phyloP scores from a whole-genome alignment of 257 asterid genomes.

The Gynochthodes officinalis region DNA sequence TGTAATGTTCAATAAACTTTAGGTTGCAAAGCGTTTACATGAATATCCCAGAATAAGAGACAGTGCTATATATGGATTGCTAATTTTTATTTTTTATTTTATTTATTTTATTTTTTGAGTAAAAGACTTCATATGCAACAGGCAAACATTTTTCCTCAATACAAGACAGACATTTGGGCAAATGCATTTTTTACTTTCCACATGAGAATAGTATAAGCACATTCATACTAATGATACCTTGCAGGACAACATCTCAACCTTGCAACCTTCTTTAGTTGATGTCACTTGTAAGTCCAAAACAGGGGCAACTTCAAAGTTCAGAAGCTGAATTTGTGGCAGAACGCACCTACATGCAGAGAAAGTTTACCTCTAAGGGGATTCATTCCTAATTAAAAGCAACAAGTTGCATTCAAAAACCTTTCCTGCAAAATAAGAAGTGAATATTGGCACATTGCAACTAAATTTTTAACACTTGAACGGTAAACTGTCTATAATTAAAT shows the following conservation, averaged over 20 bases:
- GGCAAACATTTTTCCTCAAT: background rate
- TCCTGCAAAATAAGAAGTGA: background rate
- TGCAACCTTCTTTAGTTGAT: conserved; percentile 55
- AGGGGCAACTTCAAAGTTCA: conserved; percentile 76
- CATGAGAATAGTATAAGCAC: background rate
- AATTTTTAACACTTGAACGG: background rate
- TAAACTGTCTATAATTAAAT: too few species aligned
- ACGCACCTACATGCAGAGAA: conserved; percentile 56
- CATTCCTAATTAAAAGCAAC: background rate
- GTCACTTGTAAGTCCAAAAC: conserved; percentile 67
- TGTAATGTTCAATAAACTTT: background rate
- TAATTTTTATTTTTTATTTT: too few species aligned
- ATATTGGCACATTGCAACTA: background rate
- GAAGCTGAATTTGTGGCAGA: conserved; percentile 71
- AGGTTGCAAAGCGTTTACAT: background rate
- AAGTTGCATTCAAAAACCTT: background rate
- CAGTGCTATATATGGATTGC: background rate
- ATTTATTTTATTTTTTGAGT: background rate
- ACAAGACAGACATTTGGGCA: background rate
- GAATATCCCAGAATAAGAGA: background rate
- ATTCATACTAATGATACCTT: conserved; percentile 41
- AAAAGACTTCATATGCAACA: background rate
- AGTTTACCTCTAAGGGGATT: conserved; percentile 3
- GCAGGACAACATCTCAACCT: conserved; percentile 77
- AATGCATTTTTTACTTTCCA: background rate